These are phyloP conservation scores for Phialophora verrucosa DNA, from an alignment of 2,329 filamentous ascomycete genomes.

Conservation along the genomic window DNA sequence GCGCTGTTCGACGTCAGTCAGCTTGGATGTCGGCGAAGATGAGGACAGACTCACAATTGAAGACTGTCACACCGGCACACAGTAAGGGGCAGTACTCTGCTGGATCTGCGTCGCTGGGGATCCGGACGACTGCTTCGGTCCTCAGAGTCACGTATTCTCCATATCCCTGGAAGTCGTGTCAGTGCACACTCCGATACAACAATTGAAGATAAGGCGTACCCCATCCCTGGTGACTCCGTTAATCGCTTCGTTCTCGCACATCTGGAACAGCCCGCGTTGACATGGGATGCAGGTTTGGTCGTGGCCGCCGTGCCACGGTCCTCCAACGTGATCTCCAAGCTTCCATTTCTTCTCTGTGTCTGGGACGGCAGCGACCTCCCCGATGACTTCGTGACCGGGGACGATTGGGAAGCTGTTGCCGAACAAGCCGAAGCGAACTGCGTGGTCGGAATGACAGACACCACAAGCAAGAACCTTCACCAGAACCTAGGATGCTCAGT, in stretches of 20 bases:
- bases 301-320: conserved; percentile 69
- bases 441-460: conserved; percentile 69
- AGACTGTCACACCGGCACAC: conserved; percentile 59
- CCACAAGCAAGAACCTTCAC: conserved; percentile 75
- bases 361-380: conserved; percentile 67
- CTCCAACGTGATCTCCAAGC: conserved; percentile 70
- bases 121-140: conserved; percentile 50
- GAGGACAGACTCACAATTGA: conserved; percentile 46
- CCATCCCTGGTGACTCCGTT: conserved; percentile 72
- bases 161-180: conserved; percentile 55
- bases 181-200: background rate
- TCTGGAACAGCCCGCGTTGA: conserved; percentile 68
- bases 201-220: background rate
- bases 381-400: conserved; percentile 75
- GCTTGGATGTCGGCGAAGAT: background rate
- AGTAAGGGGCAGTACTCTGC: conserved; percentile 55
- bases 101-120: conserved; percentile 55
- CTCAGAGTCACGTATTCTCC: conserved; percentile 49
- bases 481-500: conserved; percentile 47
- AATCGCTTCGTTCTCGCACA: conserved; percentile 66
- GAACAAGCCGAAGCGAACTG: conserved; percentile 56
- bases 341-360: conserved; percentile 63
- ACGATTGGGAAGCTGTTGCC: conserved; percentile 65
- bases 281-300: conserved; percentile 66
- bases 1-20: conserved; percentile 40